A percentile compares a stretch with the other conserved stretches of the same genome.
phyloP scores from a whole-genome alignment of 805 yeast genomes.

The Ogataea ramenticola region DNA sequence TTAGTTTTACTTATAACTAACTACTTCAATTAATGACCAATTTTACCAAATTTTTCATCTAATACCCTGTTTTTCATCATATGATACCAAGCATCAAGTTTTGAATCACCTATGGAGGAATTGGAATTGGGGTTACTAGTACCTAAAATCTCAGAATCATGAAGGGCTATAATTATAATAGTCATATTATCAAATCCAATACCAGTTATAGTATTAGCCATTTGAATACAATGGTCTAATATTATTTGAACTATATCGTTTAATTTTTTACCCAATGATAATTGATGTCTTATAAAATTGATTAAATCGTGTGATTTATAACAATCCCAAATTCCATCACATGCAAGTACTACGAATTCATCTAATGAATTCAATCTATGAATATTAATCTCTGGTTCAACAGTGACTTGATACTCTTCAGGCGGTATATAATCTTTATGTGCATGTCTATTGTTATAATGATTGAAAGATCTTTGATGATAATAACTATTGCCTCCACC shows the following conservation, averaged over 20 bases:
- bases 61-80: slow-evolving; percentile 36
- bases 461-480: slow-evolving; percentile 11
- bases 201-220: slow-evolving; percentile 70
- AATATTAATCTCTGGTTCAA: slow-evolving; percentile 65
- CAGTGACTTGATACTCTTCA: slow-evolving; percentile 74
- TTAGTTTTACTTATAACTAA: too few relatives aligned
- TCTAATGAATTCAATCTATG: slow-evolving; percentile 42
- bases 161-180: slow-evolving; percentile 57
- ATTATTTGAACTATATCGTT: slow-evolving; percentile 53
- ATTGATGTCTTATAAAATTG: slow-evolving; percentile 46
- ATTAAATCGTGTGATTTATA: slow-evolving; percentile 51
- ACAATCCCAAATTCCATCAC: slow-evolving; percentile 83
- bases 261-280: slow-evolving; percentile 49
- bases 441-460: too few relatives aligned
- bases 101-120: too few relatives aligned
- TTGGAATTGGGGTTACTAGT: slow-evolving; percentile 14
- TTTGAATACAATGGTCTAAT: slow-evolving; percentile 57
- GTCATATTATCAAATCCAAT: slow-evolving; percentile 84
- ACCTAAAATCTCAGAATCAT: slow-evolving; percentile 24
- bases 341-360: slow-evolving; percentile 67
- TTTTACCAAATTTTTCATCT: slow-evolving; percentile 28
- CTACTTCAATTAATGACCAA: slow-evolving; percentile 4
- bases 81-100: slow-evolving; percentile 50
- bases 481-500: slow-evolving; percentile 5
- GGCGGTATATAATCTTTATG: too few relatives aligned